Conservation (phyloP, 2,329 filamentous ascomycete genomes). For the Pseudopyrenochaeta lycopersici region DNA sequence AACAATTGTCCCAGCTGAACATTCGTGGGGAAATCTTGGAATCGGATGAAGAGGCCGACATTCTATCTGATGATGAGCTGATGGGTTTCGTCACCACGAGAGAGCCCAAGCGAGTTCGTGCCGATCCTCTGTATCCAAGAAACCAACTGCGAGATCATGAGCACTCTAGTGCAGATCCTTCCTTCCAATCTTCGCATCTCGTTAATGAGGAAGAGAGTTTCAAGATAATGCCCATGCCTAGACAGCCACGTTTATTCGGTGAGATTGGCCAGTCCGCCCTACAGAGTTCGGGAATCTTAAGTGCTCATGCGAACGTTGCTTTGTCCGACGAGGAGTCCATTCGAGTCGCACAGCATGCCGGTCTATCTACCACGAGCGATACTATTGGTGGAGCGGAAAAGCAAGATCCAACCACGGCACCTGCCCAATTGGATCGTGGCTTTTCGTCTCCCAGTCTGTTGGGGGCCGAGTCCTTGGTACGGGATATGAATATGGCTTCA, state of each 20-base stretch:
- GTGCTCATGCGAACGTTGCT: conserved; percentile 38
- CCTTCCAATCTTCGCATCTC: conserved; percentile 44
- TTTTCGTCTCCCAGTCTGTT: conserved; percentile 53
- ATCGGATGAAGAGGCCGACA: conserved; percentile 37
- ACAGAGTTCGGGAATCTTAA: conserved; percentile 60
- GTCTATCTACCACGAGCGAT: conserved; percentile 11
- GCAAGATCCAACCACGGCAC: conserved; percentile 22
- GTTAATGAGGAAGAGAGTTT: conserved; percentile 42
- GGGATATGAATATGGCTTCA: conserved; percentile 60
- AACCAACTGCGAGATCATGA: conserved; percentile 49
- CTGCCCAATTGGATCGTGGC: conserved; percentile 31
- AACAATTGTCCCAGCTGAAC: conserved; percentile 60
- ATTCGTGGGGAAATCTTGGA: conserved; percentile 53
- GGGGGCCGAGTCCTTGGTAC: conserved; percentile 58
- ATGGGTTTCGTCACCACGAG: conserved; percentile 42
- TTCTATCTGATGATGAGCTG: conserved; percentile 45
- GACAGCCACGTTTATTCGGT: conserved; percentile 63
- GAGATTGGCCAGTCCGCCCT: conserved; percentile 67
- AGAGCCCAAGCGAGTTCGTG: conserved; percentile 57
- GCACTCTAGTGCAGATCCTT: conserved; percentile 50
- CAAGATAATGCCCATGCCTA: conserved; percentile 30
- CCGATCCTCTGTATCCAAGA: conserved; percentile 48
- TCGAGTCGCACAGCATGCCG: conserved; percentile 6
- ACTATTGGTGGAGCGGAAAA: conserved; percentile 18
- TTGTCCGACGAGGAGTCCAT: conserved; percentile 30